Percentiles rank a stretch among this genome's conserved stretches.
Conservation (phyloP, 257 asterid genomes). For the Primulina huaijiensis region DNA sequence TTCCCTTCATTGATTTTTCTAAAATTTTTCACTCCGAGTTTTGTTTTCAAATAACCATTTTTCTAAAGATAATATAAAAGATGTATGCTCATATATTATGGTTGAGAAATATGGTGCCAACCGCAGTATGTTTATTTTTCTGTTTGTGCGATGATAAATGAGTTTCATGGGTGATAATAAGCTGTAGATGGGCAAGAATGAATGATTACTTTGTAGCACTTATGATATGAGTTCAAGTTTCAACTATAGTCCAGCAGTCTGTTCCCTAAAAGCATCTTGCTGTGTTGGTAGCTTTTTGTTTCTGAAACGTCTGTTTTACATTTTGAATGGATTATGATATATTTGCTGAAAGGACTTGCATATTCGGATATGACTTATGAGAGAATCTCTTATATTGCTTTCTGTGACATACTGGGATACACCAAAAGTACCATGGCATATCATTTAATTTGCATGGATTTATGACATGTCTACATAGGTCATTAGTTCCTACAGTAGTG, state of each 20-base stretch:
- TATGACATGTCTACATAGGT: not conserved
- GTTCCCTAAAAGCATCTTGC: no score
- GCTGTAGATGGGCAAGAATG: not conserved
- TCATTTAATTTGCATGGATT: not conserved
- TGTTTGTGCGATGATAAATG: not conserved
- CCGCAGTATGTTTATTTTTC: not conserved
- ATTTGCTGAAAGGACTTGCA: not conserved
- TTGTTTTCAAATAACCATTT: no score
- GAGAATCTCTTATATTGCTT: not conserved
- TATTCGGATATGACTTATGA: not conserved
- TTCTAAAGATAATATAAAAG: no score
- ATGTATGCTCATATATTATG: not conserved
- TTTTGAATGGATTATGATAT: not conserved
- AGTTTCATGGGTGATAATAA: not conserved
- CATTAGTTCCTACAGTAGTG: no score
- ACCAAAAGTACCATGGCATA: not conserved
- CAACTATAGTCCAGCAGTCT: not conserved
- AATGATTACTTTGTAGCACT: no score
- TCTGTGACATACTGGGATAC: slow-evolving; percentile 8
- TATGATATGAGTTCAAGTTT: not conserved
- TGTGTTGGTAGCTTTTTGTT: not conserved
- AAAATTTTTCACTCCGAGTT: not conserved
- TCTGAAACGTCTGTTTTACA: not conserved
- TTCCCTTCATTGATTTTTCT: not conserved
- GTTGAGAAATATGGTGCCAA: not conserved